Evolutionary conservation across 768 basidiomycete genomes (phyloP).

Genomic region (Steccherinum ochraceum): DNA sequence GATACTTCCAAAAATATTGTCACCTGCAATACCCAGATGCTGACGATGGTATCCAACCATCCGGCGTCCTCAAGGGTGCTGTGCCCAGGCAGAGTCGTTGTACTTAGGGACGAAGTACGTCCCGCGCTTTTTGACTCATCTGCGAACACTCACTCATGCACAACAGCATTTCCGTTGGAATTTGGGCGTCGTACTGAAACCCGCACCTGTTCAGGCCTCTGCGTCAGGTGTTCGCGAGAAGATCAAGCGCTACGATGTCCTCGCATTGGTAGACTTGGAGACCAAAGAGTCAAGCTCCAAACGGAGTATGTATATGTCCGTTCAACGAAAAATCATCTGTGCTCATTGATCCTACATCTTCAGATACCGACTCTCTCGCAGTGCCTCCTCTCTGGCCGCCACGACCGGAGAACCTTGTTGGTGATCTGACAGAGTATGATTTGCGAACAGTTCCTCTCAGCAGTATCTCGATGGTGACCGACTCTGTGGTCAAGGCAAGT

Average conservation of each 20-base stretch:
- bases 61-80: slow-evolving; percentile 66
- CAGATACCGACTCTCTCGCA: slow-evolving; percentile 52
- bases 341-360: neutral
- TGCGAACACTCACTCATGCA: neutral
- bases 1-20: slow-evolving; percentile 61
- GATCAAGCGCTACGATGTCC: slow-evolving; percentile 53
- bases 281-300: slow-evolving; percentile 42
- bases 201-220: slow-evolving; percentile 39
- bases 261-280: slow-evolving; percentile 63
- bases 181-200: slow-evolving; percentile 66
- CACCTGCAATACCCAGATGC: slow-evolving; percentile 52
- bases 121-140: neutral
- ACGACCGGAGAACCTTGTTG: slow-evolving; percentile 35
- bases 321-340: neutral
- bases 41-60: slow-evolving; percentile 52
- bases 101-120: slow-evolving; percentile 77
- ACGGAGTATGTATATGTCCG: slow-evolving; percentile 34
- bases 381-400: slow-evolving; percentile 81
- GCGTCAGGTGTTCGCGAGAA: slow-evolving; percentile 41
- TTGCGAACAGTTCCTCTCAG: slow-evolving; percentile 56
- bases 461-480: slow-evolving; percentile 74
- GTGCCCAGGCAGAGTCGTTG: slow-evolving; percentile 68
- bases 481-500: slow-evolving; percentile 60
- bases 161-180: slow-evolving; percentile 69
- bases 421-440: slow-evolving; percentile 59